Conservation (phyloP, 148 eudicot genomes). For the Persicaria maculosa region DNA sequence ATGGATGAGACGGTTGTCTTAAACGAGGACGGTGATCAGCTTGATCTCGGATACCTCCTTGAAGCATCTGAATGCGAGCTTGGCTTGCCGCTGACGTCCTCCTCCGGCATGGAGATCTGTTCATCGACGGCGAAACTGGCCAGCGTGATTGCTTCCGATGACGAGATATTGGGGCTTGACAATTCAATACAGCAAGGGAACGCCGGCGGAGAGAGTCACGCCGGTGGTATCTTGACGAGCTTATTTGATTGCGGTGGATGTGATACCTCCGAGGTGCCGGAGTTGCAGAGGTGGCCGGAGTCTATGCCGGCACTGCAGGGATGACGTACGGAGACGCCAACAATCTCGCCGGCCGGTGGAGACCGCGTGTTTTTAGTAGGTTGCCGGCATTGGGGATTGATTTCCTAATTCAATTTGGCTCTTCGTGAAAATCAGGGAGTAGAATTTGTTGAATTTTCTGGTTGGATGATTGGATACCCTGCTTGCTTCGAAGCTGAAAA, state of each 20-base stretch:
- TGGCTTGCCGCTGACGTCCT: constrained; percentile 32
- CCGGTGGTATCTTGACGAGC: constrained; percentile 5
- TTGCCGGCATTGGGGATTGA: background rate
- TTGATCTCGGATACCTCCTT: constrained; percentile 35
- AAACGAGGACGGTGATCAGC: background rate
- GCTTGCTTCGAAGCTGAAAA: background rate
- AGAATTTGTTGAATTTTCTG: background rate
- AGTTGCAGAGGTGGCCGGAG: constrained; percentile 13
- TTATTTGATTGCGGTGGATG: constrained; percentile 7
- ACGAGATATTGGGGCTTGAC: constrained; percentile 11
- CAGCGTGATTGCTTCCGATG: background rate
- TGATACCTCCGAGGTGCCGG: constrained; percentile 15
- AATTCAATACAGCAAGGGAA: constrained; percentile 17
- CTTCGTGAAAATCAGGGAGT: background rate
- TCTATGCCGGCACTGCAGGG: constrained; percentile 14
- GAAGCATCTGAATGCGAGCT: constrained; percentile 47
- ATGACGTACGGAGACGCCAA: background rate
- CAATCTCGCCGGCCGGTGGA: background rate
- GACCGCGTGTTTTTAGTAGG: background rate
- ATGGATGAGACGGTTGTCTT: constrained; percentile 6
- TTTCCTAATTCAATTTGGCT: background rate
- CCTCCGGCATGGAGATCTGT: background rate
- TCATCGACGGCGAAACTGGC: background rate
- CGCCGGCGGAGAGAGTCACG: background rate
- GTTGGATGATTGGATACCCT: background rate